A percentile compares a stretch with the other conserved stretches of the same genome.
Evolutionary conservation across 2,329 filamentous ascomycete genomes (phyloP).

Genomic region (Penicillium palitans): DNA sequence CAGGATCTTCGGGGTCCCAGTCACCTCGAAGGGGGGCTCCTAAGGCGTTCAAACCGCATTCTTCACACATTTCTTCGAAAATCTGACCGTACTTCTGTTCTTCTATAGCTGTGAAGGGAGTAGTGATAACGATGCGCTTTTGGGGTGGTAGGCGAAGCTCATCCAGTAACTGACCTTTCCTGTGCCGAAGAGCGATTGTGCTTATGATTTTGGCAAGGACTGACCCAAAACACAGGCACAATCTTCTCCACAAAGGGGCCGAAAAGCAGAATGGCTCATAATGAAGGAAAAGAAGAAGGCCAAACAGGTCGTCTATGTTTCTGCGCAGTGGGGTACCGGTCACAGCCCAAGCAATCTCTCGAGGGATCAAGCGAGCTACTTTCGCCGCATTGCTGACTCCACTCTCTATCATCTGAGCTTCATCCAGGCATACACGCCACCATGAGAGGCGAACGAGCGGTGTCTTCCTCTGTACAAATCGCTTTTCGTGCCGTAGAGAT

Average conservation of each 20-base stretch:
- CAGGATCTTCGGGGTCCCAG: constrained; percentile 64
- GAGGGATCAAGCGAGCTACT: constrained; percentile 76
- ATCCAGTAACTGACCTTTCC: constrained; percentile 74
- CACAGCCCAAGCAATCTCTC: constrained; percentile 86
- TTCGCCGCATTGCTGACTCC: constrained; percentile 80
- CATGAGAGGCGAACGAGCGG: constrained; percentile 79
- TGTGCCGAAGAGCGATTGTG: constrained; percentile 76
- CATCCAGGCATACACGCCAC: constrained; percentile 76
- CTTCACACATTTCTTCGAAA: constrained; percentile 72
- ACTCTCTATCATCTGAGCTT: constrained; percentile 87
- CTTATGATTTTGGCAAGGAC: constrained; percentile 70
- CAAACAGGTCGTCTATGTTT: constrained; percentile 74
- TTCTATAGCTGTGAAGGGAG: constrained; percentile 87
- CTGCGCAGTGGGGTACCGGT: constrained; percentile 87
- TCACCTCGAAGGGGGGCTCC: constrained; percentile 62
- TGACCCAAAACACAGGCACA: constrained; percentile 62
- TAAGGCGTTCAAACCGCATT: constrained; percentile 63
- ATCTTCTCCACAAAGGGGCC: constrained; percentile 64
- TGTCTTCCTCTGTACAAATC: constrained; percentile 66
- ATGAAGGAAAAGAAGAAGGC: constrained; percentile 76
- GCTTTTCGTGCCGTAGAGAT: constrained; percentile 63
- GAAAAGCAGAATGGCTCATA: constrained; percentile 73
- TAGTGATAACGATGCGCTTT: constrained; percentile 80
- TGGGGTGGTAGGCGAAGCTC: constrained; percentile 80
- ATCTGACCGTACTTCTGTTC: constrained; percentile 82